These are phyloP conservation scores for Cylindrotheca fusiformis DNA, from an alignment of 108 stramenopile genomes.

Conservation along the genomic window DNA sequence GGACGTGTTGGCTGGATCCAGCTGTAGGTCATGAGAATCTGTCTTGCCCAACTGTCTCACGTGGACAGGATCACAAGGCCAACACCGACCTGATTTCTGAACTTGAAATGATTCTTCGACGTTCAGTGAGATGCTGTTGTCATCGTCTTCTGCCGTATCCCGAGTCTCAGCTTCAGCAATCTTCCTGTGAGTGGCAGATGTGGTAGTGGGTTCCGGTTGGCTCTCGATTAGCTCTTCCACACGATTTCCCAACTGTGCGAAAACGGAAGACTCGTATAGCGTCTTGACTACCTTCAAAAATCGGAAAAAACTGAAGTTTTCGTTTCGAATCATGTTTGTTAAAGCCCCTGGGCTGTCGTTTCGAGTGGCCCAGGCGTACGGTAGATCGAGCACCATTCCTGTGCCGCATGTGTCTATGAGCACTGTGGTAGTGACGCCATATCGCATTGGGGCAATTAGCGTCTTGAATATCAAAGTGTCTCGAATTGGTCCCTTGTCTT, in stretches of 20 bases:
- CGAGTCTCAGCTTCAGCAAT: no score
- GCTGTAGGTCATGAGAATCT: not conserved
- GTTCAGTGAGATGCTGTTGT: no score
- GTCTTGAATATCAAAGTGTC: slow-evolving; percentile 84
- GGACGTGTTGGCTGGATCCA: not conserved
- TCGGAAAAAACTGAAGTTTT: slow-evolving; percentile 85
- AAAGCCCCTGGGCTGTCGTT: slow-evolving; percentile 36
- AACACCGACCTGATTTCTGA: no score
- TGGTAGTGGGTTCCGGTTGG: not conserved
- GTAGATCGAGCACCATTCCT: slow-evolving; percentile 78
- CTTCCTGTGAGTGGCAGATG: no score
- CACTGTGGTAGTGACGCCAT: slow-evolving; percentile 78
- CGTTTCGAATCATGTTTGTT: slow-evolving; percentile 66
- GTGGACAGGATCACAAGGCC: not conserved
- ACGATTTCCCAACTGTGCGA: slow-evolving; percentile 55
- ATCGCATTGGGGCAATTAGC: slow-evolving; percentile 76
- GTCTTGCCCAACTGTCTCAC: not conserved
- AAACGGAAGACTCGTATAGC: slow-evolving; percentile 83
- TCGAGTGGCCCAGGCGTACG: slow-evolving; percentile 75
- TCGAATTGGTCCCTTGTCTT: slow-evolving; percentile 62
- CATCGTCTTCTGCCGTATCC: no score
- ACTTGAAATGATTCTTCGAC: no score
- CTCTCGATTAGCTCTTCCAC: not conserved
- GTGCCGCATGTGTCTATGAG: slow-evolving; percentile 83
- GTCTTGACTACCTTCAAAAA: slow-evolving; percentile 86